Conservation (phyloP, 371 early-diverging fungal species). For the Thermomucor indicae-seudaticae region DNA sequence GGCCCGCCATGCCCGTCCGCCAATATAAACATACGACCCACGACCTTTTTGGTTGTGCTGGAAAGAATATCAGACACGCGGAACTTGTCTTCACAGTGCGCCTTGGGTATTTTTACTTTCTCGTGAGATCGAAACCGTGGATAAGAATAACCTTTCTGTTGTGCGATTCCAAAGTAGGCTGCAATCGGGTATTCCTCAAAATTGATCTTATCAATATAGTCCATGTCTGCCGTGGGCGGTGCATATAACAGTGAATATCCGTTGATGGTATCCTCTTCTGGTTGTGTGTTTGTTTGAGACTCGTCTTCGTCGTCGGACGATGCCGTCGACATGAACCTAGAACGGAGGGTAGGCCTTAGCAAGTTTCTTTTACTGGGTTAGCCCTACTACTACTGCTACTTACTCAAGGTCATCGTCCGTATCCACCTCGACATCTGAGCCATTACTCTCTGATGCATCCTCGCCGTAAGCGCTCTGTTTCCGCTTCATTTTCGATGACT, state of each 20-base stretch:
- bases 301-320: constrained; percentile 26
- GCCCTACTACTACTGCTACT: not conserved
- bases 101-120: constrained; percentile 53
- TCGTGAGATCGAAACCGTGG: constrained; percentile 57
- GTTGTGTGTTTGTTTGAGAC: constrained; percentile 1
- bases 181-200: constrained; percentile 41
- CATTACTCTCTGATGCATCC: constrained; percentile 11
- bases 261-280: constrained; percentile 40
- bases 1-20: constrained; percentile 68
- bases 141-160: constrained; percentile 63
- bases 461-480: constrained; percentile 8
- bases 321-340: constrained; percentile 13
- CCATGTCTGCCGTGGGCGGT: constrained; percentile 27
- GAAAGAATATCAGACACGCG: constrained; percentile 47
- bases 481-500: constrained; percentile 10
- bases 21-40: constrained; percentile 54
- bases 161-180: constrained; percentile 53
- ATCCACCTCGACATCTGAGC: constrained; percentile 20
- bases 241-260: constrained; percentile 36
- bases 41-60: constrained; percentile 10
- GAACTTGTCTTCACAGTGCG: constrained; percentile 61
- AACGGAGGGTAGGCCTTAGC: not conserved
- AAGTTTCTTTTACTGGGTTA: not conserved
- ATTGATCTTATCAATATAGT: constrained; percentile 35
- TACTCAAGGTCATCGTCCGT: constrained; percentile 32